phyloP scores from a whole-genome alignment of 352 stramenopile species.

The Globisporangium paddicum region DNA sequence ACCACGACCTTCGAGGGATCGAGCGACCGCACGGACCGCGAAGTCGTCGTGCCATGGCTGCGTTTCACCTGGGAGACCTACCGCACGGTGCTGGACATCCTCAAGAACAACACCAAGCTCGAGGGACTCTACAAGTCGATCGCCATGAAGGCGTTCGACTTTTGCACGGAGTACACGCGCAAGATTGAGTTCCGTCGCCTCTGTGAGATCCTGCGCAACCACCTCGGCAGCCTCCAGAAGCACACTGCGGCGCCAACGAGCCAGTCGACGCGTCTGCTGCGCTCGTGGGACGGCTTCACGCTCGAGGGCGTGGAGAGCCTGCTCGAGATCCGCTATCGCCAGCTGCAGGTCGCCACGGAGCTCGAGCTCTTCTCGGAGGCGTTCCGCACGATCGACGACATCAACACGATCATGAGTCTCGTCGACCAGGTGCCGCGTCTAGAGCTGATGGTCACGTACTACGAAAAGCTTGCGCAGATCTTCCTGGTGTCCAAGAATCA shows the following conservation, averaged over 20 bases:
- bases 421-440: slow-evolving; percentile 89
- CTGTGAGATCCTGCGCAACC: slow-evolving; percentile 96
- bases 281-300: slow-evolving; percentile 96
- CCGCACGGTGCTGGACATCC: slow-evolving; percentile 96
- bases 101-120: slow-evolving; percentile 95
- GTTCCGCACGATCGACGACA: slow-evolving; percentile 98
- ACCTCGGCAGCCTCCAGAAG: slow-evolving; percentile 94
- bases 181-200: slow-evolving; percentile 96
- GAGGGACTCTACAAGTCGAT: slow-evolving; percentile 75
- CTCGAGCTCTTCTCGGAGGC: slow-evolving; percentile 97
- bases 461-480: slow-evolving; percentile 96
- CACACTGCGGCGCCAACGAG: slow-evolving; percentile 71
- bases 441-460: slow-evolving; percentile 96
- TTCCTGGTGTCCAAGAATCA: slow-evolving; percentile 97
- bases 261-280: slow-evolving; percentile 81
- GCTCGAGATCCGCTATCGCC: slow-evolving; percentile 95
- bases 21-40: slow-evolving; percentile 93
- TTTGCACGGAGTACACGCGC: slow-evolving; percentile 82
- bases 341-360: slow-evolving; percentile 94
- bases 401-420: slow-evolving; percentile 96
- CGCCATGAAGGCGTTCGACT: slow-evolving; percentile 79
- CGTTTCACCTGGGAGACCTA: slow-evolving; percentile 99
- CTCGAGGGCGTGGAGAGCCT: slow-evolving; percentile 94
- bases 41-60: slow-evolving; percentile 92
- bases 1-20: slow-evolving; percentile 95